Base-by-base conservation (phyloP, 2,329 filamentous ascomycete species). In the Malbranchea zuffiana region DNA sequence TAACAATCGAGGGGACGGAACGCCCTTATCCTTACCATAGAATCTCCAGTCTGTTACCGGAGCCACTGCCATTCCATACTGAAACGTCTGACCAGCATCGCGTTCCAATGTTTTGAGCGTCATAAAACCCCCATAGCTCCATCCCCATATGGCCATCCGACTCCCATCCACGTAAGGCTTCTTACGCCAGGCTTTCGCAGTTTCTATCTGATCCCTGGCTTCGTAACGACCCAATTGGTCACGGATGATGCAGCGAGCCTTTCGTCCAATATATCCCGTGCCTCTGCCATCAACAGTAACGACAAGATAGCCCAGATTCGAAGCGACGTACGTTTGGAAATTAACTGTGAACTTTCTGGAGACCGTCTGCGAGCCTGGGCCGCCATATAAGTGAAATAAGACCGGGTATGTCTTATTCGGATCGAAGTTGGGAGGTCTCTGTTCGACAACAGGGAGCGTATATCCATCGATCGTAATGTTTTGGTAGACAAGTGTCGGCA, bases 11-110 rank as follows among this genome's bases (percentile, higher is more conserved):
- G 17, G 16, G 12, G 29, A n/a, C 20, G 17, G 10, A 25, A 35
- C 6, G 7, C 16, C n/a, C 4, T 11, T 5, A 5, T 55, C 57
- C 48, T 43, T 59, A 71, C 68, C 74, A 62, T 98, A 98, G 62
- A 82, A 94, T 40, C 82, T 74, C 90, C 90, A 98, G 60, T 98
- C 87, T 0, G 88, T 96, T n/a, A 98, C 90, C 12, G 90, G 90
- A 1, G 90, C 90, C 35, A 98, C 92, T 5, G 92, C 86, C 82
- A 98, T 94, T 49, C 90, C 92, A 57, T 98, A 98, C 46, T 79
- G 79, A 66, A 95, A 98, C 0, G 87, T 96, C 53, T 75, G 59
- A 4, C 92, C 90, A 6, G 76, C 88, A 55, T 98, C 90, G 44
- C 76, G 73, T 66, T 98, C 90, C 8, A 98, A 76, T 1, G 85